Conservation (phyloP, 495 filamentous ascomycete genomes). For the Hypoxylon fuscum region DNA sequence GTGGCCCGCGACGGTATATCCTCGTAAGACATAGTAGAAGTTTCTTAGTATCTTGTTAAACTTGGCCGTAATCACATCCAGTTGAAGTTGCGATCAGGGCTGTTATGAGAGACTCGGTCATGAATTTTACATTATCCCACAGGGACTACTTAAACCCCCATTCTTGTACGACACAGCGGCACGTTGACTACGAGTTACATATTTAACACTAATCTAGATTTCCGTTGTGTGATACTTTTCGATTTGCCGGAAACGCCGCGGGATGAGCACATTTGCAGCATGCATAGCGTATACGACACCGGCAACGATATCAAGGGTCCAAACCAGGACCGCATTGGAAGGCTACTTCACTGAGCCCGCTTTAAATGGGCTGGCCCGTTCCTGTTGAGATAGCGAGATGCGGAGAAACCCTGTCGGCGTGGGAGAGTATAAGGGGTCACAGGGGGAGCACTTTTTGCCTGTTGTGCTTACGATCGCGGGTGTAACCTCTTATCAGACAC, state of each 20-base stretch:
- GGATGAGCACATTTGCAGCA: conserved; percentile 4
- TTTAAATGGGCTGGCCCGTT: conserved; percentile 23
- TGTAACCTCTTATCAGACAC: conserved; percentile 13
- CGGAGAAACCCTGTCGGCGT: conserved; percentile 30
- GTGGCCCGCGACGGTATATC: conserved; percentile 31
- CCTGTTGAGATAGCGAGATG: conserved; percentile 9
- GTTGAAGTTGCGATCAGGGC: neutral
- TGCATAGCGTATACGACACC: conserved; percentile 15
- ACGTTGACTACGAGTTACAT: conserved; percentile 2
- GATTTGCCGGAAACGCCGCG: conserved; percentile 29
- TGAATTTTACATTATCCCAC: neutral
- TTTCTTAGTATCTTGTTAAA: neutral
- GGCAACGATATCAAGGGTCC: conserved; percentile 7
- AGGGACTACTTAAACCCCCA: neutral
- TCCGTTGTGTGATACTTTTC: neutral
- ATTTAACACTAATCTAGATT: neutral
- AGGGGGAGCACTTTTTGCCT: conserved; percentile 24
- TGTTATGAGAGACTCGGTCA: neutral
- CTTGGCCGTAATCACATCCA: neutral
- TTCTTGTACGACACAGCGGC: neutral
- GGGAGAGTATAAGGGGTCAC: conserved; percentile 5
- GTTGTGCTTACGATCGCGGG: conserved; percentile 16
- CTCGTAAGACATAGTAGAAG: conserved; percentile 21
- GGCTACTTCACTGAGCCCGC: conserved; percentile 9
- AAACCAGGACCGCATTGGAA: conserved; percentile 4